Evolutionary conservation across 257 asterid species (phyloP).

Genomic region (Anisodus acutangulus): DNA sequence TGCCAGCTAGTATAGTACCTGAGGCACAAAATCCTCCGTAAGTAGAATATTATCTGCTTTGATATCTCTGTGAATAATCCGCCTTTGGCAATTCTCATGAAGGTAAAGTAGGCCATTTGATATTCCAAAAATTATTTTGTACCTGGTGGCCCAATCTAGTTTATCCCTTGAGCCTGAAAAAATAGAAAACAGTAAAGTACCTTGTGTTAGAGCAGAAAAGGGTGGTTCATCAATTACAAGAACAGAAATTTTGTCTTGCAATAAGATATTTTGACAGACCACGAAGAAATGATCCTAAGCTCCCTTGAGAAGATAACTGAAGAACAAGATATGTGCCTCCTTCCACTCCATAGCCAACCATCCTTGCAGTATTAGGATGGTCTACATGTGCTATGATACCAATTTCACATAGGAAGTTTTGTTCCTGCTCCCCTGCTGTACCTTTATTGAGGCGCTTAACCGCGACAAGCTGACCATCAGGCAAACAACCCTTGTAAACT

Average conservation of each 20-base stretch:
- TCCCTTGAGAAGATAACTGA: conserved; percentile 63
- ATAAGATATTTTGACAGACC: conserved; percentile 42
- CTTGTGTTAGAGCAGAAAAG: neutral
- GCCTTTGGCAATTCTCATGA: conserved; percentile 62
- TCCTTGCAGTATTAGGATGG: conserved; percentile 73
- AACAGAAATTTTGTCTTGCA: neutral
- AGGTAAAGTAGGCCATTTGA: conserved; percentile 70
- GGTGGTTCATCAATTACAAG: neutral
- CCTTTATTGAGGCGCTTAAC: conserved; percentile 62
- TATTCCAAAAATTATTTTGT: conserved; percentile 64
- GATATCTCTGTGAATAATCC: conserved; percentile 74
- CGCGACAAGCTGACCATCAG: conserved; percentile 62
- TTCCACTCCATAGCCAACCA: conserved; percentile 80
- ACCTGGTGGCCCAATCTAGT: conserved; percentile 58
- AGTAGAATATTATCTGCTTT: conserved; percentile 69
- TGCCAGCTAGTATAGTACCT: conserved; percentile 44
- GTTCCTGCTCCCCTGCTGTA: conserved; percentile 47
- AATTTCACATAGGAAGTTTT: conserved; percentile 60
- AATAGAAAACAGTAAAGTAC: neutral
- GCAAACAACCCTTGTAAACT: conserved; percentile 69
- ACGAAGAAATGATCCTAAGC: conserved; percentile 65
- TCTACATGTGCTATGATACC: conserved; percentile 74
- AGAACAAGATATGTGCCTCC: conserved; percentile 70
- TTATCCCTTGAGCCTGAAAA: conserved; percentile 51
- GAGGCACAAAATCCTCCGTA: conserved; percentile 66